Evolutionary conservation across 2,329 filamentous ascomycete genomes (phyloP), one percentile per base, ranked within the genome.

Genomic region (Stemphylium vesicarium): DNA sequence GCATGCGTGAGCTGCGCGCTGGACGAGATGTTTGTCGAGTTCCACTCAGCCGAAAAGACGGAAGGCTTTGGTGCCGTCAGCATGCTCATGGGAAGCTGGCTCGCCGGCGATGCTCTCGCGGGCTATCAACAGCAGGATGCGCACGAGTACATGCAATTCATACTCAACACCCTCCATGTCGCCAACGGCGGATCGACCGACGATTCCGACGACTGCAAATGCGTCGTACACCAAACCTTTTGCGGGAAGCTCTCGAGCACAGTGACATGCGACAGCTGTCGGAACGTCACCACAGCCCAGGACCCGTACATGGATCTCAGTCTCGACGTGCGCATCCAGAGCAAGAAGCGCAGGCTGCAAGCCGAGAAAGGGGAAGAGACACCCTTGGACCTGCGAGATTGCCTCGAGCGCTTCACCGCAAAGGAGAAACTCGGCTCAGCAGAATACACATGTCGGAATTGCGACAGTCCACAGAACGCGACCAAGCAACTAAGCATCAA

Each of bases 41-140:
- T 86, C 63, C 84, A 85, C 59, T 85, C 82, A n/a, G 79, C 86
- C 9, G 90, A 94, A 67, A 90, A 90, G 65, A 91, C 91, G 0
- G 93, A 96, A 59, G 92, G 92, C 0, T 96, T 96, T 66, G 94
- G 92, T 1, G 92, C 93, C 1, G 89, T 95, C 8, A 92, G 91
- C 68, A 91, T 98, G 70, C 83, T 98, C 39, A 88, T 92, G 53
- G 91, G 90, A 10, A 93, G 93, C 70, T 96, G 93, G 92, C 91
- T 93, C 64, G 91, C 89, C 4, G 90, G 91, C 74, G 79, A 79
- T 72, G 73, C 76, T 15, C 69, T 82, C 18, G 91, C 94, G 1
- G 95, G 93, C 10, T 96, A 96, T 67, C 91, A 93, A 68, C 94
- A 98, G 76, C 94, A 98, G 78, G 94, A 98, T 71, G 94, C 94